These are phyloP conservation scores for Pestalotiopsis sp. DNA, from an alignment of 2,329 filamentous ascomycete genomes.

Conservation along the genomic window DNA sequence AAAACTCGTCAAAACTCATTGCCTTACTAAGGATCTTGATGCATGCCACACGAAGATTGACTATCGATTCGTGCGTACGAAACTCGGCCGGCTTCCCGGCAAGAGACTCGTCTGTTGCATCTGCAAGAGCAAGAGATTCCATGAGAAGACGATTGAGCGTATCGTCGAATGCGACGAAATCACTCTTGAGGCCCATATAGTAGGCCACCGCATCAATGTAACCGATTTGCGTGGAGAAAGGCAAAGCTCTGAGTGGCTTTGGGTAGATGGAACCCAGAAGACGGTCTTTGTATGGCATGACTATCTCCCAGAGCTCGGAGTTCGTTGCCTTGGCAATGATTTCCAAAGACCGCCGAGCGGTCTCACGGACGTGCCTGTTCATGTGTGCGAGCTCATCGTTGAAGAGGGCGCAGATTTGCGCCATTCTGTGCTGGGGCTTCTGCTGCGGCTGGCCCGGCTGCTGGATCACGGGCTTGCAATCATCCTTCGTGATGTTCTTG, in stretches of 20 bases:
- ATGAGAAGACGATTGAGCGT: slow-evolving; percentile 85
- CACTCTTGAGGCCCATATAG: slow-evolving; percentile 83
- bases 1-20: slow-evolving; percentile 90
- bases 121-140: slow-evolving; percentile 90
- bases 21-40: slow-evolving; percentile 91
- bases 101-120: slow-evolving; percentile 90
- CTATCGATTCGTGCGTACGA: slow-evolving; percentile 91
- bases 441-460: slow-evolving; percentile 45
- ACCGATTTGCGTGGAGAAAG: slow-evolving; percentile 93
- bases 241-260: slow-evolving; percentile 88
- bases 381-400: slow-evolving; percentile 90
- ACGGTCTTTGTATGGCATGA: slow-evolving; percentile 86
- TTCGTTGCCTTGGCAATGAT: slow-evolving; percentile 77
- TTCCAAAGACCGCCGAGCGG: slow-evolving; percentile 77
- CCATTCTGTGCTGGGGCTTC: slow-evolving; percentile 58
- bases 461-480: slow-evolving; percentile 49
- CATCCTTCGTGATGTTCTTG: slow-evolving; percentile 76
- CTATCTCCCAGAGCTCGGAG: slow-evolving; percentile 81
- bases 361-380: slow-evolving; percentile 91
- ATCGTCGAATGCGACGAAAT: slow-evolving; percentile 91
- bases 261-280: slow-evolving; percentile 91
- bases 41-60: slow-evolving; percentile 88
- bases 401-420: slow-evolving; percentile 79
- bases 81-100: slow-evolving; percentile 93
- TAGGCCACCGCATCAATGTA: slow-evolving; percentile 98